Conservation (phyloP, 768 basidiomycete species). For the Royoungia palumana region DNA sequence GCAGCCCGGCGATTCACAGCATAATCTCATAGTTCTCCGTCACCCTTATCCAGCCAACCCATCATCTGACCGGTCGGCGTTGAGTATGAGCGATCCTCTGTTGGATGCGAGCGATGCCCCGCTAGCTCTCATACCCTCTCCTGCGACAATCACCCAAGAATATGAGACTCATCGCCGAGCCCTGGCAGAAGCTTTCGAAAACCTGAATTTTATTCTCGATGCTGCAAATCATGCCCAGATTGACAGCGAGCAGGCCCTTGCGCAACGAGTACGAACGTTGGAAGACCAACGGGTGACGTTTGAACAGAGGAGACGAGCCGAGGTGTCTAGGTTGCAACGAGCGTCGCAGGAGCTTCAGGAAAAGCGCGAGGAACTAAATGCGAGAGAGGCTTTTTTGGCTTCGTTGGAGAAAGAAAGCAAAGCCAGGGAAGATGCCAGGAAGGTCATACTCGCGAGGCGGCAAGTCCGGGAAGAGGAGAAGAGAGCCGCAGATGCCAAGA, state of each 20-base stretch:
- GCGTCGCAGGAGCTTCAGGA: constrained; percentile 19
- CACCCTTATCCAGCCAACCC: constrained; percentile 11
- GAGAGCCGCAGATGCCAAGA: constrained; percentile 14
- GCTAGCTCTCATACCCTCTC: not conserved
- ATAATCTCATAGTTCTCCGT: not conserved
- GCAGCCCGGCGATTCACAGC: not conserved
- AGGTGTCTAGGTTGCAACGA: constrained; percentile 18
- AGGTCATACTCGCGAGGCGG: constrained; percentile 14
- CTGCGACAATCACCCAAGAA: constrained; percentile 7
- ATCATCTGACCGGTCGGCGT: not conserved
- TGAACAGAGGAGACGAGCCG: constrained; percentile 15
- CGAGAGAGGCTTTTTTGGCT: constrained; percentile 16
- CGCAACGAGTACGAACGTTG: constrained; percentile 7
- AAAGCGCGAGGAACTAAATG: constrained; percentile 17
- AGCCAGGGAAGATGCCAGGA: constrained; percentile 25
- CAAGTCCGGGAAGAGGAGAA: constrained; percentile 28
- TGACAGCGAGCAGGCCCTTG: constrained; percentile 17
- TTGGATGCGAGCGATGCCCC: not conserved
- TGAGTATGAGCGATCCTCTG: not conserved
- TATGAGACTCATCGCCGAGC: constrained; percentile 4
- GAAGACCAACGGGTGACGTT: constrained; percentile 22
- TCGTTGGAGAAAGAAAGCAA: constrained; percentile 24
- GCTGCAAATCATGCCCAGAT: constrained; percentile 10
- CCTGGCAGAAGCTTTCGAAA: constrained; percentile 14
- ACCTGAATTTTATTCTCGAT: constrained; percentile 5